phyloP scores from a whole-genome alignment of 2,329 filamentous ascomycete genomes.

The Paecilomyces sp. region DNA sequence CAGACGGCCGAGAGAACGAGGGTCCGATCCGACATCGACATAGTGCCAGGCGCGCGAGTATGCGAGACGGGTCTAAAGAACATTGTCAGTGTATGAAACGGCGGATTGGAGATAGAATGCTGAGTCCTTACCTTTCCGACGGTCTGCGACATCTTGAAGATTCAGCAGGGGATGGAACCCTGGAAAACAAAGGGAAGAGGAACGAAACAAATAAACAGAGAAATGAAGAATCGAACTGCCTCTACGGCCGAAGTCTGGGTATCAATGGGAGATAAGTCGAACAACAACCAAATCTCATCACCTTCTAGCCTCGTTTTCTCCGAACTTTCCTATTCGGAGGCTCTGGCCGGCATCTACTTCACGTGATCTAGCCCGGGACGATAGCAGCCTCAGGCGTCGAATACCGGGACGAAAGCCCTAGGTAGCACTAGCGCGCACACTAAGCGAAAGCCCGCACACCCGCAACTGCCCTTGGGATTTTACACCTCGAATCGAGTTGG shows the following conservation, averaged over 20 bases:
- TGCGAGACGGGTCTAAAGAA: slow-evolving; percentile 80
- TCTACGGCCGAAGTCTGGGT: slow-evolving; percentile 1
- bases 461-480: slow-evolving; percentile 14
- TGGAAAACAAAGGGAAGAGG: not conserved
- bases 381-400: not conserved
- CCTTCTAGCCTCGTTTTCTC: not conserved
- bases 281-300: not conserved
- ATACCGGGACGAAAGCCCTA: slow-evolving; percentile 21
- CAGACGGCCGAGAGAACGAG: slow-evolving; percentile 80
- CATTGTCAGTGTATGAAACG: not conserved
- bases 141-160: slow-evolving; percentile 36
- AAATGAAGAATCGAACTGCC: not conserved
- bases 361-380: slow-evolving; percentile 18
- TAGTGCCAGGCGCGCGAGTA: slow-evolving; percentile 96
- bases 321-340: not conserved
- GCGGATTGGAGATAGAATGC: not conserved
- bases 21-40: slow-evolving; percentile 63
- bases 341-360: slow-evolving; percentile 2
- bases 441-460: slow-evolving; percentile 39
- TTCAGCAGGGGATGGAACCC: not conserved
- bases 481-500: slow-evolving; percentile 19
- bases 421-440: slow-evolving; percentile 19
- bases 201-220: not conserved
- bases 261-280: not conserved
- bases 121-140: slow-evolving; percentile 33